Percentiles rank a stretch among this genome's conserved stretches.
Evolutionary conservation across 331 rosid species (phyloP).

Genomic region (Malus hybrid): DNA sequence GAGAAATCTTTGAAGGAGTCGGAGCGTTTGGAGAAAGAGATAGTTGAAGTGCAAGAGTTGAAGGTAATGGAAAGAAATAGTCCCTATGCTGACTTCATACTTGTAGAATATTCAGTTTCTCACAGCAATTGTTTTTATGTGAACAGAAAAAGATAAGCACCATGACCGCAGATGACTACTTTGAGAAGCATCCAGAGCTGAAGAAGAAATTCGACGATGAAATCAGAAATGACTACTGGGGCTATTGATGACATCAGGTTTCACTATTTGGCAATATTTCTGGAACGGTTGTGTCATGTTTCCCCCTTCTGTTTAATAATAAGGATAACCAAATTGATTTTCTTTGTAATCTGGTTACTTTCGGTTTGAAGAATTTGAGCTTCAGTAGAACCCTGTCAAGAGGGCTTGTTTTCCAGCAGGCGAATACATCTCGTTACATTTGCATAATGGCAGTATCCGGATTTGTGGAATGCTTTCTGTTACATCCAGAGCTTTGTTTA

Average conservation of each 20-base stretch:
- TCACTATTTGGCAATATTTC: conserved; percentile 19
- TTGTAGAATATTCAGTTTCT: conserved; percentile 6
- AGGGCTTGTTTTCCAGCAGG: not conserved
- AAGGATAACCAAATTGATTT: conserved; percentile 24
- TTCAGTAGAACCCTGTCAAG: not conserved
- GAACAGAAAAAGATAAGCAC: conserved; percentile 72
- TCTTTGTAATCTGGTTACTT: conserved; percentile 30
- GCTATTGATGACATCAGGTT: conserved; percentile 49
- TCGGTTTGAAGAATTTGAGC: conserved; percentile 18
- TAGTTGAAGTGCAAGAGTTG: conserved; percentile 70
- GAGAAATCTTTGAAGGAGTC: conserved; percentile 76
- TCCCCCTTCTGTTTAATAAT: conserved; percentile 37
- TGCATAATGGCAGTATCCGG: conserved; percentile 1
- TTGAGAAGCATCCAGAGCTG: conserved; percentile 84
- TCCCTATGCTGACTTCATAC: not conserved
- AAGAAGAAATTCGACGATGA: conserved; percentile 90
- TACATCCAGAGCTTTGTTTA: not conserved
- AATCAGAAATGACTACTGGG: conserved; percentile 89
- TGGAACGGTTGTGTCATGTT: conserved; percentile 16
- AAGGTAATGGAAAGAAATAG: conserved; percentile 50
- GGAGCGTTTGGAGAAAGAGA: conserved; percentile 87
- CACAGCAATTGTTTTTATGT: conserved; percentile 4
- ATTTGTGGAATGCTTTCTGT: not conserved
- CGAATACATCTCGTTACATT: conserved; percentile 1
- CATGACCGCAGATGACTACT: conserved; percentile 96